Percentiles rank a stretch among this genome's conserved stretches.
Conservation (phyloP, 1,284 basidiomycete genomes). For the Chalciporus sp. region DNA sequence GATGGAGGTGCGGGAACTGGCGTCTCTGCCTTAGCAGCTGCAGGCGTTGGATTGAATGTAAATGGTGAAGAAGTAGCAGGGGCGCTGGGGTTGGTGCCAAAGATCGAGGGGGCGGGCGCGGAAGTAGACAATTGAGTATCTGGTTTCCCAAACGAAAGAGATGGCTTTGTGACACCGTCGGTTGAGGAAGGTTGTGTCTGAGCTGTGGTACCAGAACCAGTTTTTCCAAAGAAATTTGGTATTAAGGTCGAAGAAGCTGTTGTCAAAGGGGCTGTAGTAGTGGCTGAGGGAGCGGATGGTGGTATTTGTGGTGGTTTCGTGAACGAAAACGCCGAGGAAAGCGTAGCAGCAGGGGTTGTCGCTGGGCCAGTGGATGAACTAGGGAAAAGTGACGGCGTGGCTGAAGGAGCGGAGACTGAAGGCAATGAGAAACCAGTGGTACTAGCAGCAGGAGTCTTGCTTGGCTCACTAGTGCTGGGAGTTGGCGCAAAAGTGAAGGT, state of each 20-base stretch:
- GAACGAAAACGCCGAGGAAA: conserved; percentile 17
- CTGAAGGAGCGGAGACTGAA: conserved; percentile 12
- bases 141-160: conserved; percentile 21
- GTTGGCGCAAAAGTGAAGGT: conserved; percentile 17
- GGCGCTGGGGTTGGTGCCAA: conserved; percentile 1
- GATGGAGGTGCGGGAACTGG: conserved; percentile 8
- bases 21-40: conserved; percentile 12
- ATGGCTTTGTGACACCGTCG: conserved; percentile 12
- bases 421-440: conserved; percentile 15
- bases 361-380: conserved; percentile 1
- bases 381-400: conserved; percentile 8
- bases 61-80: conserved; percentile 18
- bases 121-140: conserved; percentile 3
- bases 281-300: conserved; percentile 3
- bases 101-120: neutral
- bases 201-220: conserved; percentile 3
- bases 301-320: conserved; percentile 17
- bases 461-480: conserved; percentile 7
- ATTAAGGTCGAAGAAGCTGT: conserved; percentile 17
- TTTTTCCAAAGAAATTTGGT: conserved; percentile 30
- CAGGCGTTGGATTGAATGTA: conserved; percentile 27
- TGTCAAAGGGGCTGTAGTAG: conserved; percentile 11
- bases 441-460: conserved; percentile 10
- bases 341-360: conserved; percentile 1
- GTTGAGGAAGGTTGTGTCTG: conserved; percentile 9